Evolutionary conservation across 2,329 filamentous ascomycete species (phyloP).

Genomic region (Huntiella omanensis): DNA sequence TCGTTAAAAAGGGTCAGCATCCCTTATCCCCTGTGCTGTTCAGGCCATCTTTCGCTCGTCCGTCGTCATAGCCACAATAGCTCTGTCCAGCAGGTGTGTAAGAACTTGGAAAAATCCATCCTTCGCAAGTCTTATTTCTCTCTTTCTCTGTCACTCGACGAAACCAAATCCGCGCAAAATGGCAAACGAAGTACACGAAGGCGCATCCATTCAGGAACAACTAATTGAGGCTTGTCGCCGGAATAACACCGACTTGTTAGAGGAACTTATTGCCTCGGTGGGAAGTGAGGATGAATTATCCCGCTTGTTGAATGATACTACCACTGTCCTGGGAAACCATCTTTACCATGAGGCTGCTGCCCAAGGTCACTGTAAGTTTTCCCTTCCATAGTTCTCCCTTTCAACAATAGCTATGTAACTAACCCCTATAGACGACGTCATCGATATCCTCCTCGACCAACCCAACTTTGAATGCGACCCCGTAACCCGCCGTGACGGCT

Average conservation of each 20-base stretch:
- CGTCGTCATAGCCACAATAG: too few relatives aligned
- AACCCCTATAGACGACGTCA: conserved; percentile 44
- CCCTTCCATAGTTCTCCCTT: not conserved
- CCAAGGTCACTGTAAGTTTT: conserved; percentile 59
- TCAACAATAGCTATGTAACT: conserved; percentile 3
- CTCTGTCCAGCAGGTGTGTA: too few relatives aligned
- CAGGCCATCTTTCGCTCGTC: too few relatives aligned
- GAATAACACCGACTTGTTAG: conserved; percentile 75
- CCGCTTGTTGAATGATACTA: conserved; percentile 65
- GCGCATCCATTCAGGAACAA: conserved; percentile 67
- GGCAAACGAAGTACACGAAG: conserved; percentile 28
- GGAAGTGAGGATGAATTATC: conserved; percentile 48
- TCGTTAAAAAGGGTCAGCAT: too few relatives aligned
- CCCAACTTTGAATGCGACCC: conserved; percentile 74
- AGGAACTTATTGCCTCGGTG: conserved; percentile 47
- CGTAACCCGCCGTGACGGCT: conserved; percentile 47
- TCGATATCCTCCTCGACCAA: conserved; percentile 69
- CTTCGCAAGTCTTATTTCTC: too few relatives aligned
- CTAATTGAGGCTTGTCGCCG: conserved; percentile 84
- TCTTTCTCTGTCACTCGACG: not conserved
- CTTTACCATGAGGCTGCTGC: conserved; percentile 77
- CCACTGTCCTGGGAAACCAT: conserved; percentile 71
- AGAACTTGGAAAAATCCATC: too few relatives aligned
- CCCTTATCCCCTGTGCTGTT: too few relatives aligned
- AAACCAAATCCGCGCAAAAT: not conserved